These are phyloP conservation scores for Calonectria pauciramosa DNA, from an alignment of 2,329 filamentous ascomycete species.

Conservation along the genomic window DNA sequence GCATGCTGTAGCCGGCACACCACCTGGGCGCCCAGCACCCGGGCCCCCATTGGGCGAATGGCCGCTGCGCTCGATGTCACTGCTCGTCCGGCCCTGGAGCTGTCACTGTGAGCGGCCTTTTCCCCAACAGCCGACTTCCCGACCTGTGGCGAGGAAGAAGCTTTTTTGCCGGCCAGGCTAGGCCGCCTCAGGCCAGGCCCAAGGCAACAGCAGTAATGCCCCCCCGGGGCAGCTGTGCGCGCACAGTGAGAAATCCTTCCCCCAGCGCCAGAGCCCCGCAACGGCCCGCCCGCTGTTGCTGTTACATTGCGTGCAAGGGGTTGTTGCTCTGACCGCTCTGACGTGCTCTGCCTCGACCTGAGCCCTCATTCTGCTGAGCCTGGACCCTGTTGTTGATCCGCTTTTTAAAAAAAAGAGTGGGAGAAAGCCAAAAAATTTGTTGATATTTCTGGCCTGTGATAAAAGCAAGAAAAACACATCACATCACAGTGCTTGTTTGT, in stretches of 20 bases:
- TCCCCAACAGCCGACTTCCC: neutral
- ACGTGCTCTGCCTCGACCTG: neutral
- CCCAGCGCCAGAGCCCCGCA: neutral
- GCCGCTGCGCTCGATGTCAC: neutral
- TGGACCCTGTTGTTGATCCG: neutral
- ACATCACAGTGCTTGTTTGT: neutral
- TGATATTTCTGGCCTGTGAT: neutral
- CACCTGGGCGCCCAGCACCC: too few relatives aligned
- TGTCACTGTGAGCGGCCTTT: neutral
- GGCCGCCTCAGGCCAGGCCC: too few relatives aligned
- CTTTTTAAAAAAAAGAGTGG: neutral
- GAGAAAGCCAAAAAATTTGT: neutral
- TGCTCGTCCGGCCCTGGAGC: neutral
- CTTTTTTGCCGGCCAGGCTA: too few relatives aligned
- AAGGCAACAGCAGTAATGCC: too few relatives aligned
- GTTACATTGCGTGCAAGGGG: neutral
- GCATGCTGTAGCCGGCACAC: too few relatives aligned
- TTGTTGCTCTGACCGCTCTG: neutral
- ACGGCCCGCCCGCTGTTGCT: neutral
- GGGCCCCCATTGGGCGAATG: too few relatives aligned
- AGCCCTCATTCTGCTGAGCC: neutral
- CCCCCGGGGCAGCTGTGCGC: neutral
- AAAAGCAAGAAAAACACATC: neutral
- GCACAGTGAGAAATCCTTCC: neutral
- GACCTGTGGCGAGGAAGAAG: neutral